Base-by-base conservation (phyloP, 495 filamentous ascomycete species). In the Haplographium delicatum region DNA sequence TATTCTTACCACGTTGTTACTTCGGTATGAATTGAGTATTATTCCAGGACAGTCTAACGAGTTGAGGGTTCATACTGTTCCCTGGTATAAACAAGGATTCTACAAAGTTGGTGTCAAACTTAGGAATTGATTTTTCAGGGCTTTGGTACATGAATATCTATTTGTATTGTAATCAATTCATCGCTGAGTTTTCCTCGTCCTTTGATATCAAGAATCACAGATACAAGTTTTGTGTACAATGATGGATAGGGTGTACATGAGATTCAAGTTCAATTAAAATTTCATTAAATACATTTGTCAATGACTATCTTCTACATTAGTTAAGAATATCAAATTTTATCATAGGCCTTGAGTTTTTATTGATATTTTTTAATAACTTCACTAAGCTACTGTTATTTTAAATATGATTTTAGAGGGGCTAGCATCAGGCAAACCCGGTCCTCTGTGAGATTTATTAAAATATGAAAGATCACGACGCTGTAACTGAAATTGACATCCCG, bases 51-150 rank as follows among this genome's bases (percentile, higher is more conserved):
- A 57, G 37, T 37, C 24, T 13, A 43, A 57, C 47, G 44, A 57
- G 34, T 28, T 57, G 28, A 47, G 44, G 19, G 54, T 57, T 23
- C 54, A 57, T 52, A 57, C 54, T 37, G 54, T 57, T 4, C 54
- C 54, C 26, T 57, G 44, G 43, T 48, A 51, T 16, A 37, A 31
- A 27, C 54, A 57, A 20, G 54, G 54, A n/a, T 47, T 34, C 24
- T 57, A 57, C 41, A 48, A 51, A 0, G 48, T 47, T 35, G 48
- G 44, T 11, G 48, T 57, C 15, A 57, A 52, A 31, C 26, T 20
- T 6, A 44, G 46, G 37, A 28, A 15, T 31, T 15, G 23, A 31
- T 19, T 44, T 18, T 4, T 13, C 11, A 6, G 33, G 5, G 33
- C 11, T 35, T 13, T 35, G 33, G 18, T n/a, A 9, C n/a, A n/a